Base-by-base conservation (phyloP, 768 basidiomycete species). In the Tricholoma hemisulphureum region DNA sequence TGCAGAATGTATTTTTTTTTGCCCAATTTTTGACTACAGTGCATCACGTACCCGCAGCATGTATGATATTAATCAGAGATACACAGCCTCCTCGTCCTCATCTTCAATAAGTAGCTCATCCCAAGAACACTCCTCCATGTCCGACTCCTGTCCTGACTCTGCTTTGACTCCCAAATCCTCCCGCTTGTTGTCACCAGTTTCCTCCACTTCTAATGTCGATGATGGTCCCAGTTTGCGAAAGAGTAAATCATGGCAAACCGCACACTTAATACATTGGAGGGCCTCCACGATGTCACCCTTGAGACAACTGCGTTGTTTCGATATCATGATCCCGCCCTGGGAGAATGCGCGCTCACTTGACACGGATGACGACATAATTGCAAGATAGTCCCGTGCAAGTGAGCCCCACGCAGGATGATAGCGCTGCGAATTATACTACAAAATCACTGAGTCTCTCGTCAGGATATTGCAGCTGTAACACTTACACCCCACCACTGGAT, bases 291-390 rank as follows among this genome's bases (percentile, higher is more conserved):
- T n/a, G n/a, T n/a, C n/a, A n/a, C n/a, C n/a, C n/a, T n/a, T n/a
- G n/a, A n/a, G n/a, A n/a, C n/a, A n/a, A n/a, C n/a, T n/a, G n/a
- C n/a, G n/a, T n/a, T n/a, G n/a, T n/a, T n/a, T n/a, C n/a, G n/a
- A n/a, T n/a, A n/a, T n/a, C n/a, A n/a, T n/a, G n/a, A n/a, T n/a
- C n/a, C n/a, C n/a, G 69, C 68, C 75, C 3, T 66, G 62, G 1
- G 73, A 79, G 58, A 80, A 79, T 6, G 74, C 75, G 6, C 64
- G 66, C 60, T 78, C 73, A 63, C 71, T 74, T 5, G 75, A 77
- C 10, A 78, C 75, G 1, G 69, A 73, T 0, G 71, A 71, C 8
- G 71, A 70, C 71, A 77, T 76, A 28, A 79, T 69, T 2, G 73
- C 48, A 16, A 79, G 66, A 24, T 73, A 72, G 55, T 78, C 75